These are phyloP conservation scores for Stephanodiscus minutulus DNA, from an alignment of 108 stramenopile species.

Conservation along the genomic window DNA sequence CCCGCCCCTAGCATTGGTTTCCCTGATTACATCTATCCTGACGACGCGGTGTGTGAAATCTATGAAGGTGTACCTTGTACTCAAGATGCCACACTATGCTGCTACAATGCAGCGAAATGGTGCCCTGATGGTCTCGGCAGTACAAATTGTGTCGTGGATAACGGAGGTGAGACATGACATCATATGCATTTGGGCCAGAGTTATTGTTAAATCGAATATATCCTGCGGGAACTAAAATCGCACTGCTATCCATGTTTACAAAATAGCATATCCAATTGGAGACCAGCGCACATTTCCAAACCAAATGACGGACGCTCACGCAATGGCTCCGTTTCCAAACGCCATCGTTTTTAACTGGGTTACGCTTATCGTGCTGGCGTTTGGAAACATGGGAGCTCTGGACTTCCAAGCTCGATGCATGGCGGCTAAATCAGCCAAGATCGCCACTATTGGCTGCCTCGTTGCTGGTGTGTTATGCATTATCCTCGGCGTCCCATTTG, in stretches of 20 bases:
- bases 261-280: slow-evolving; percentile 69
- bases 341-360: slow-evolving; percentile 76
- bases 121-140: slow-evolving; percentile 40
- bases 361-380: slow-evolving; percentile 78
- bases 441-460: slow-evolving; percentile 61
- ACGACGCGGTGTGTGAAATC: slow-evolving; percentile 60
- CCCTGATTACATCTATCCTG: slow-evolving; percentile 73
- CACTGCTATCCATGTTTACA: neutral
- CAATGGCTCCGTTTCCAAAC: slow-evolving; percentile 71
- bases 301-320: slow-evolving; percentile 54
- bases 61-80: slow-evolving; percentile 71
- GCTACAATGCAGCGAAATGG: slow-evolving; percentile 70
- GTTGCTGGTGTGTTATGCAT: slow-evolving; percentile 71
- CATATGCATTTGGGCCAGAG: no score
- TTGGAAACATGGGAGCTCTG: slow-evolving; percentile 82
- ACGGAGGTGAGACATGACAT: slow-evolving; percentile 41
- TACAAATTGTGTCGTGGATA: slow-evolving; percentile 47
- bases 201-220: no score
- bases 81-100: slow-evolving; percentile 52
- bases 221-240: no score
- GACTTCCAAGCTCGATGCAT: slow-evolving; percentile 89
- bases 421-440: slow-evolving; percentile 68
- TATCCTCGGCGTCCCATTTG: slow-evolving; percentile 73
- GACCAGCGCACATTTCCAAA: slow-evolving; percentile 58
- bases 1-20: slow-evolving; percentile 77